Evolutionary conservation across 2,329 filamentous ascomycete species (phyloP).

Genomic region (Alternaria atra): DNA sequence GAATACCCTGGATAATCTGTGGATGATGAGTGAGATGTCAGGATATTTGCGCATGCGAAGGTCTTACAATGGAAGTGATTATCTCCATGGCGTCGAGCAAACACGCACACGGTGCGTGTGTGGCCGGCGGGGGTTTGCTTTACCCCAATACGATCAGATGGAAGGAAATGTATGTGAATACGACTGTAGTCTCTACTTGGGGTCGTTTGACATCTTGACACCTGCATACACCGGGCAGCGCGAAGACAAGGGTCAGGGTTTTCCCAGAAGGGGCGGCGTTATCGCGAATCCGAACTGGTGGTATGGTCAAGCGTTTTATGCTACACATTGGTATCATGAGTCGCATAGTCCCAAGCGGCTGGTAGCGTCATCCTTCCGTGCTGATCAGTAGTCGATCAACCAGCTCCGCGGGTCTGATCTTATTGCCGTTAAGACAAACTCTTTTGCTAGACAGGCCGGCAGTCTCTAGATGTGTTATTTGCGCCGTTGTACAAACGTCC

Average conservation of each 20-base stretch:
- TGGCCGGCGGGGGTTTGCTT: neutral
- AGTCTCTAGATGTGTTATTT: neutral
- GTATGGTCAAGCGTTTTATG: neutral
- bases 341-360: slow-evolving; percentile 5
- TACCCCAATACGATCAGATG: neutral
- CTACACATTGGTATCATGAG: slow-evolving; percentile 4
- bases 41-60: neutral
- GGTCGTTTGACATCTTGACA: slow-evolving; percentile 4
- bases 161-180: neutral
- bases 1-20: slow-evolving; percentile 24
- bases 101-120: neutral
- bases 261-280: neutral
- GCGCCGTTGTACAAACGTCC: neutral
- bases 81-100: slow-evolving; percentile 7
- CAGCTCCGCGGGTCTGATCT: neutral
- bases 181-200: neutral
- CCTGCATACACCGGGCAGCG: neutral
- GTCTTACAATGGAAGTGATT: slow-evolving; percentile 10
- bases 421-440: neutral
- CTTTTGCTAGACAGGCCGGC: neutral
- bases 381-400: slow-evolving; percentile 1
- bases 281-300: neutral
- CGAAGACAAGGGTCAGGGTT: neutral
- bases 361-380: slow-evolving; percentile 13
- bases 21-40: neutral